A percentile compares a stretch with the other conserved stretches of the same genome.
These are phyloP conservation scores for Sclerotinia nivalis DNA, from an alignment of 2,329 filamentous ascomycete species.

Conservation along the genomic window DNA sequence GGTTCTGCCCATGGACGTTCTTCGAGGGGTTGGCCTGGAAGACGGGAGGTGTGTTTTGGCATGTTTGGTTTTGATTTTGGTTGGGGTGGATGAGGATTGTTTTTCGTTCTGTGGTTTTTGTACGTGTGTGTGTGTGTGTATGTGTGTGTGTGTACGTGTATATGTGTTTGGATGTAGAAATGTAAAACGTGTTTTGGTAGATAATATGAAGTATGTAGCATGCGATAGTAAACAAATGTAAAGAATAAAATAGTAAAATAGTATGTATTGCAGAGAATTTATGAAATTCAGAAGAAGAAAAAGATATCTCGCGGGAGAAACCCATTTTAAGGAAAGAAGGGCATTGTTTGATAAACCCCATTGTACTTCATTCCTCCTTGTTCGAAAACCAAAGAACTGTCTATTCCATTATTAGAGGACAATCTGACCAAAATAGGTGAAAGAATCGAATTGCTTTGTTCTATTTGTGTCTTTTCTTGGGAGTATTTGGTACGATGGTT, in stretches of 20 bases:
- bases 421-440: background rate
- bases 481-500: too few species aligned
- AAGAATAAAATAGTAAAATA: background rate
- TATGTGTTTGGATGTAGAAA: background rate
- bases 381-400: background rate
- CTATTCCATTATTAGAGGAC: background rate
- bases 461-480: background rate
- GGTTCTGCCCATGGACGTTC: background rate
- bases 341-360: background rate
- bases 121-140: background rate
- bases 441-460: background rate
- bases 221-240: background rate
- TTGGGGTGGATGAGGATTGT: background rate
- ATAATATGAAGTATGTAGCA: background rate
- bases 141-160: background rate
- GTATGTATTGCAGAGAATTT: background rate
- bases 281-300: background rate
- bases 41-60: background rate
- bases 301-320: background rate
- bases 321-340: background rate
- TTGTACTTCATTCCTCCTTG: background rate
- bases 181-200: background rate
- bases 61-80: background rate
- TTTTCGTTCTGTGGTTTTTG: background rate
- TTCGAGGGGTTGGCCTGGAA: background rate